Percentiles rank a stretch among this genome's conserved stretches.
These are phyloP conservation scores for Mycosphaerella sp. DNA, from an alignment of 2,329 filamentous ascomycete species.

Conservation along the genomic window DNA sequence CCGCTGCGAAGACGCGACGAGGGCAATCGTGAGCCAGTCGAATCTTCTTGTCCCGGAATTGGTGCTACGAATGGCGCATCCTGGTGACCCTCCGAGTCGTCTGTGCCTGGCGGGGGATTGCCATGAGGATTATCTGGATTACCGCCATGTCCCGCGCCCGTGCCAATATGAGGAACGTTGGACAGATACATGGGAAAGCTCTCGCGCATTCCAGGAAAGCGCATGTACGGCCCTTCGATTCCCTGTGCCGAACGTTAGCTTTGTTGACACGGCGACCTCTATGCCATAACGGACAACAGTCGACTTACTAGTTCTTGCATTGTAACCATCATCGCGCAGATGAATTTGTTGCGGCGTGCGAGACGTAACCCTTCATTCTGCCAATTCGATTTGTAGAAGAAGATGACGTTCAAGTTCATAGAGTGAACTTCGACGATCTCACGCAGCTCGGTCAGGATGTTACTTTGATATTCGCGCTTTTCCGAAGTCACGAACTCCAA, in stretches of 20 bases:
- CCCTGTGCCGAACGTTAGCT: constrained; percentile 38
- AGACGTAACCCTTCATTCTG: constrained; percentile 91
- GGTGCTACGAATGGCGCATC: constrained; percentile 42
- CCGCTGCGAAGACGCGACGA: constrained; percentile 35
- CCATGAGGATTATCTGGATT: constrained; percentile 43
- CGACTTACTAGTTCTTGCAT: constrained; percentile 59
- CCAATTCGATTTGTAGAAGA: constrained; percentile 97
- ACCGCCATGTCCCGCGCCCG: constrained; percentile 39
- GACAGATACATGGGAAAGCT: constrained; percentile 62
- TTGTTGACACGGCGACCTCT: too few species aligned
- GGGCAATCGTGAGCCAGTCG: constrained; percentile 17
- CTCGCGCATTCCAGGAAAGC: constrained; percentile 61
- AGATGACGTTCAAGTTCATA: constrained; percentile 83
- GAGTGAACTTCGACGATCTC: constrained; percentile 76
- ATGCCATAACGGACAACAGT: too few species aligned
- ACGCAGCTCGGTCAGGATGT: constrained; percentile 78
- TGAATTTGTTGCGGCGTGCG: constrained; percentile 87
- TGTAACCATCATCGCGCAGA: constrained; percentile 80
- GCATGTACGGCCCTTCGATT: constrained; percentile 75
- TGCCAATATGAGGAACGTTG: constrained; percentile 44
- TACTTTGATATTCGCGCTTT: constrained; percentile 82
- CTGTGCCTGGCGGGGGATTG: constrained; percentile 23
- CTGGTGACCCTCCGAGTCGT: constrained; percentile 26
- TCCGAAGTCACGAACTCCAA: constrained; percentile 76
- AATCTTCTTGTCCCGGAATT: constrained; percentile 17